Evolutionary conservation across 225 moss, liverwort and hornwort species (phyloP).

Genomic region (Polytrichum formosum): DNA sequence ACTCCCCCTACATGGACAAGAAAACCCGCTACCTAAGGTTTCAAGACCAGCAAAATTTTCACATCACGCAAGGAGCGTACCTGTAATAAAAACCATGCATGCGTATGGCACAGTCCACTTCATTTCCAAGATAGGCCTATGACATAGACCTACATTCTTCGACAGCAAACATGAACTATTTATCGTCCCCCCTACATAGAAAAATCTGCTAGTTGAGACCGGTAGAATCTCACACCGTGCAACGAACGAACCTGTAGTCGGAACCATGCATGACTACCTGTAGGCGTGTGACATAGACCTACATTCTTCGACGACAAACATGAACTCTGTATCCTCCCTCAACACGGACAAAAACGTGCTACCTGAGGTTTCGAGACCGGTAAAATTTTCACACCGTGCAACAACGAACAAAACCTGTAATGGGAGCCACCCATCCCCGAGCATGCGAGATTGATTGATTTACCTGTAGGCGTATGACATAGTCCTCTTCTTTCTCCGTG

Average conservation of each 20-base stretch:
- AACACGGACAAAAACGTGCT: not conserved
- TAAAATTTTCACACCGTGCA: not conserved
- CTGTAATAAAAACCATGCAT: no score
- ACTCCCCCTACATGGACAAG: not conserved
- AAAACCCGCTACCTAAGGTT: not conserved
- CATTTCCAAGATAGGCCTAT: no score
- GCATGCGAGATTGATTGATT: not conserved
- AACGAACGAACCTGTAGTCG: no score
- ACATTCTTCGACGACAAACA: not conserved
- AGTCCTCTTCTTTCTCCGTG: constrained; percentile 80
- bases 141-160: no score
- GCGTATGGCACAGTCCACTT: no score
- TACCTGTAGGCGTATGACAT: constrained; percentile 73
- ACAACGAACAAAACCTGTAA: not conserved
- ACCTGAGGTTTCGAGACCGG: not conserved
- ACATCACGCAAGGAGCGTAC: not conserved
- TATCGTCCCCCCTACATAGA: no score
- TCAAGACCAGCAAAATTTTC: not conserved
- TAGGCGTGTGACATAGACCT: not conserved
- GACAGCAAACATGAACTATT: no score
- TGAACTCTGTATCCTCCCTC: not conserved
- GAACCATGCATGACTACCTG: not conserved
- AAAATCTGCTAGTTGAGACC: no score
- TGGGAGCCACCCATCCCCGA: no score
- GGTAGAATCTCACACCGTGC: no score